Percentiles rank a stretch among this genome's conserved stretches.
Evolutionary conservation across 2,329 filamentous ascomycete genomes (phyloP).

Genomic region (Trichoderma sp.): DNA sequence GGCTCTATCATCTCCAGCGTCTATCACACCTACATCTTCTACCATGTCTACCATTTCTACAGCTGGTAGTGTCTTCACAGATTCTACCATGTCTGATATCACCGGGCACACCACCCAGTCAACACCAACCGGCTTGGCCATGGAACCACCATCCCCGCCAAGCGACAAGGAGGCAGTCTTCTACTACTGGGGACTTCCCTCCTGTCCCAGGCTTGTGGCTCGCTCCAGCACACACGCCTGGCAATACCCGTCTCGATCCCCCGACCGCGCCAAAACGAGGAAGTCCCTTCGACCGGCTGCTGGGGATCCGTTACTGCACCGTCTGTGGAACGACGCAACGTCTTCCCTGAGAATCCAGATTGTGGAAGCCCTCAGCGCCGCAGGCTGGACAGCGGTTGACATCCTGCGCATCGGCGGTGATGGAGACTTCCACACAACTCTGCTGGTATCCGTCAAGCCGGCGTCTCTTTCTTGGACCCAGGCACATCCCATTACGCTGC

Average conservation of each 20-base stretch:
- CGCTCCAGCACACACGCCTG: not conserved
- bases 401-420: not conserved
- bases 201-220: not conserved
- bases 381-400: not conserved
- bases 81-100: not conserved
- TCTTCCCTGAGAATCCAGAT: constrained; percentile 4
- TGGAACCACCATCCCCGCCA: not conserved
- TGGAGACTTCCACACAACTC: not conserved
- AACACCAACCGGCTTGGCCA: not conserved
- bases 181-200: constrained; percentile 8
- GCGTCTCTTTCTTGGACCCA: not conserved
- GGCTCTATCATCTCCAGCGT: too few species aligned
- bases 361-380: not conserved
- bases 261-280: too few species aligned
- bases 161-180: not conserved
- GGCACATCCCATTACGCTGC: not conserved
- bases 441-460: not conserved
- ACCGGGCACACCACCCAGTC: too few species aligned
- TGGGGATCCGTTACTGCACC: not conserved
- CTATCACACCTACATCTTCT: not conserved
- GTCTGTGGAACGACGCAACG: not conserved
- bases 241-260: not conserved
- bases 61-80: too few species aligned
- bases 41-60: not conserved
- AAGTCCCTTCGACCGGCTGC: not conserved